Evolutionary conservation across 1,284 basidiomycete species (phyloP).

Genomic region (Caloboletus firmus): DNA sequence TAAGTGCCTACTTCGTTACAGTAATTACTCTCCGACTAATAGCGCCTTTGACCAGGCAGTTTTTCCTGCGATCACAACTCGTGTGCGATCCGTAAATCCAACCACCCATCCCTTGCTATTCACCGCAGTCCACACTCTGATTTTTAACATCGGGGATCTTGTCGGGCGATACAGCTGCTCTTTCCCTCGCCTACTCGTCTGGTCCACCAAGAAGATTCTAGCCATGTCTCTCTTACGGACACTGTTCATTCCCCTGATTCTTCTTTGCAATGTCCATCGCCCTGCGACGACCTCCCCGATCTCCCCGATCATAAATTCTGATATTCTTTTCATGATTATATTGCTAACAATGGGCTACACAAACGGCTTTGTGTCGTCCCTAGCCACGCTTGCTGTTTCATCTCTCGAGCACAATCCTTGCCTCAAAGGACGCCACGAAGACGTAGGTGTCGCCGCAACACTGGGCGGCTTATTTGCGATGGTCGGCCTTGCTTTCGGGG

Average conservation of each 20-base stretch:
- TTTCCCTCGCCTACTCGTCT: slow-evolving; percentile 59
- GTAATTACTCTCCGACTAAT: not conserved
- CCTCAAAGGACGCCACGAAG: slow-evolving; percentile 61
- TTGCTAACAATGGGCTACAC: slow-evolving; percentile 74
- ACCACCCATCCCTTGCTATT: slow-evolving; percentile 61
- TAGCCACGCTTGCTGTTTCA: slow-evolving; percentile 72
- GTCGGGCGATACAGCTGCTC: slow-evolving; percentile 71
- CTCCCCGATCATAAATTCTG: slow-evolving; percentile 64
- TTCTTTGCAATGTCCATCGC: slow-evolving; percentile 72
- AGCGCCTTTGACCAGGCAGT: slow-evolving; percentile 54
- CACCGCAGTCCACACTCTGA: slow-evolving; percentile 67
- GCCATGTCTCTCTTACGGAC: slow-evolving; percentile 65
- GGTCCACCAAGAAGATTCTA: slow-evolving; percentile 62
- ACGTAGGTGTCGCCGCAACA: slow-evolving; percentile 82
- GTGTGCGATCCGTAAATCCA: slow-evolving; percentile 64
- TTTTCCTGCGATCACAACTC: slow-evolving; percentile 81
- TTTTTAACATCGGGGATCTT: slow-evolving; percentile 76
- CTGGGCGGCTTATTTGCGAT: slow-evolving; percentile 78
- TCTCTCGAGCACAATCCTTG: slow-evolving; percentile 71
- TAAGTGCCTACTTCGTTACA: slow-evolving; percentile 38
- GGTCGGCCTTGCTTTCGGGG: slow-evolving; percentile 73
- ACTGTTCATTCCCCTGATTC: slow-evolving; percentile 79
- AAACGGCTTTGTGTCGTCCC: slow-evolving; percentile 72
- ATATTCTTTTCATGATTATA: slow-evolving; percentile 70
- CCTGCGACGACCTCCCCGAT: slow-evolving; percentile 25